Percentiles rank a stretch among this genome's conserved stretches.
phyloP scores from a whole-genome alignment of 805 yeast genomes.

The Lachancea fermentati region DNA sequence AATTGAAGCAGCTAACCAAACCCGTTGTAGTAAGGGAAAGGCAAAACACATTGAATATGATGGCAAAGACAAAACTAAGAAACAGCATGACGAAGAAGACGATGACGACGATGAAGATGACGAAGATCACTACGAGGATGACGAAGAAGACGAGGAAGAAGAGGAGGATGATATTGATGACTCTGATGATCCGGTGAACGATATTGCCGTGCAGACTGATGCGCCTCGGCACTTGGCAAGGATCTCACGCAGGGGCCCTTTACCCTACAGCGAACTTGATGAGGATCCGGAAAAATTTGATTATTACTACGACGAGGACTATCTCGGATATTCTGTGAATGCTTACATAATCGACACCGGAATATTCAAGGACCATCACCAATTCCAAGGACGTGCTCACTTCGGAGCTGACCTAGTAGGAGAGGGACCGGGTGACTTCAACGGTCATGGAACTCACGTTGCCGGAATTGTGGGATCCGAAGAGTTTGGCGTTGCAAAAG shows the following conservation, averaged over 20 bases:
- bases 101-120: conserved; percentile 38
- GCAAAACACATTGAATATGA: no score
- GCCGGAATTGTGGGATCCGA: conserved; percentile 82
- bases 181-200: conserved; percentile 1
- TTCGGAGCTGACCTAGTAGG: conserved; percentile 58
- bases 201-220: conserved; percentile 30
- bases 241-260: conserved; percentile 44
- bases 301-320: conserved; percentile 44
- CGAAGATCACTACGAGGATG: conserved; percentile 11
- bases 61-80: not conserved
- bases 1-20: not conserved
- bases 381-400: conserved; percentile 55
- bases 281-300: conserved; percentile 27
- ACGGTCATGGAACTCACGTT: conserved; percentile 91
- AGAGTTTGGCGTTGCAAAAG: conserved; percentile 79
- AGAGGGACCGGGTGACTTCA: conserved; percentile 59
- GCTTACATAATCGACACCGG: conserved; percentile 88
- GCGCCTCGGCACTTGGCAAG: conserved; percentile 69
- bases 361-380: conserved; percentile 53
- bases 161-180: conserved; percentile 8
- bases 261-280: conserved; percentile 26
- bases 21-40: no score
- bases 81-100: conserved; percentile 6
- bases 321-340: conserved; percentile 53
- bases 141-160: conserved; percentile 12